Base-by-base conservation (phyloP, 129 eudicot species). In the Rutidosis leptorrhynchoides region DNA sequence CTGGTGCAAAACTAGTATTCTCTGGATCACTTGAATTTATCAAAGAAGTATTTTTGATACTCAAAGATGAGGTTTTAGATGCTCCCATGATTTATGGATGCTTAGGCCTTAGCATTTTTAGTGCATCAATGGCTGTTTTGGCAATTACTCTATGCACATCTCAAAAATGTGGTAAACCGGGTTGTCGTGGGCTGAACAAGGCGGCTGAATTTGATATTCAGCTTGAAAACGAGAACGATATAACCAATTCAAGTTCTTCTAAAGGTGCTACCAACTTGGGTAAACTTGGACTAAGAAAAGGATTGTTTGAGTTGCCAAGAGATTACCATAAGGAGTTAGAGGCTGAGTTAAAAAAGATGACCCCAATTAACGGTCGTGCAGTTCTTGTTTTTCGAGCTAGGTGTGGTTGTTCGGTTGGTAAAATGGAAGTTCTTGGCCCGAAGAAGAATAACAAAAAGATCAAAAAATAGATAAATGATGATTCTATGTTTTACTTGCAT, bases 401-500 rank as follows among this genome's bases (percentile, higher is more conserved):
- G 58, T 88, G 98, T 74, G 98, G 98, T 35, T 92, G 98, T 62
- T 85, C 95, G 29, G 85, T 85, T 70, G 96, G 96, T 3, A 75
- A 84, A 64, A 75, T 92, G 86, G 96, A 92, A 70, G 96, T 92
- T 70, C 86, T 79, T 0, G 98, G 98, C 24, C 87, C 90, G 3
- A 81, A 69, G 77, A 92, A 81, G 80, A 75, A 21, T 7, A 24
- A 63, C 51, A 77, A 85, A 60, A 92, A 83, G 94, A 73, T 85
- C 48, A 87, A 87, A 83, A 91, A 91, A 72, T 85, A 77, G 76
- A 52, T 43, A 2, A 69, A 51, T 63, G 70, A 52, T 68, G 24
- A 68, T 55, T 45, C 10, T 51, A 58, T 66, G 67, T 29, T 74
- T 74, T 65, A 45, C 60, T 28, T 74, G 67, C 54, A 54, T 66